Base-by-base conservation (phyloP, 371 early-diverging fungal genomes). In the Encephalitozoon cuniculi region DNA sequence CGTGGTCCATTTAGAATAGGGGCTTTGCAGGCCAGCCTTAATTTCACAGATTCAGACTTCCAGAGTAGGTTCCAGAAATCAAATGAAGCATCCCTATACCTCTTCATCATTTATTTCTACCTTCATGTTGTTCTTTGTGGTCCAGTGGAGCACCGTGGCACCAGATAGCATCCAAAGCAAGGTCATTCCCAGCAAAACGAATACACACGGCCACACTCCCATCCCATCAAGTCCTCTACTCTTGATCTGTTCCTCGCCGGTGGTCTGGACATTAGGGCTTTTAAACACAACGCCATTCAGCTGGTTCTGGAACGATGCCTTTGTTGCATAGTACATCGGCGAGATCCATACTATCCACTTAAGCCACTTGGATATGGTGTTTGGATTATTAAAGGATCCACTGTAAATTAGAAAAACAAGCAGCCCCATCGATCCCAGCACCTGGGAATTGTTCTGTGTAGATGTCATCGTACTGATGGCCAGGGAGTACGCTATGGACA, bases 331-430 rank as follows among this genome's bases (percentile, higher is more conserved):
- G 1, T 81, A 34, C 25, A 86, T 80, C 18, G 85, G 75, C 3
- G 82, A 82, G n/a, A 86, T 59, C 44, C 71, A 86, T 39, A 81
- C 76, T 46, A 88, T 78, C 88, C 88, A 88, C 43, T 85, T 64
- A 26, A 87, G 80, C 9, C 77, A 81, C 21, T 44, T 52, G 11
- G 87, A 80, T 23, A 85, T 79, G 6, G 78, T 79, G 8, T 82
- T 82, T 7, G 85, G 70, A 66, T 86, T 85, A 1, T 78, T 68
- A 28, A 88, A 70, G 4, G 77, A 74, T 0, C 87, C 87, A 28
- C 84, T 83, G 80, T 86, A 88, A 8, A 88, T 53, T 12, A 86
- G 46, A 68, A 88, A 86, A 3, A 86, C 26, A 59, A 85, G 77
- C 51, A 84, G 70, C 18, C 85, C 39, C 26, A 86, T 77, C 15